Percentiles rank a stretch among this genome's conserved stretches.
Evolutionary conservation across 208 protist genomes (phyloP).

Genomic region (Leishmania guyanensis): DNA sequence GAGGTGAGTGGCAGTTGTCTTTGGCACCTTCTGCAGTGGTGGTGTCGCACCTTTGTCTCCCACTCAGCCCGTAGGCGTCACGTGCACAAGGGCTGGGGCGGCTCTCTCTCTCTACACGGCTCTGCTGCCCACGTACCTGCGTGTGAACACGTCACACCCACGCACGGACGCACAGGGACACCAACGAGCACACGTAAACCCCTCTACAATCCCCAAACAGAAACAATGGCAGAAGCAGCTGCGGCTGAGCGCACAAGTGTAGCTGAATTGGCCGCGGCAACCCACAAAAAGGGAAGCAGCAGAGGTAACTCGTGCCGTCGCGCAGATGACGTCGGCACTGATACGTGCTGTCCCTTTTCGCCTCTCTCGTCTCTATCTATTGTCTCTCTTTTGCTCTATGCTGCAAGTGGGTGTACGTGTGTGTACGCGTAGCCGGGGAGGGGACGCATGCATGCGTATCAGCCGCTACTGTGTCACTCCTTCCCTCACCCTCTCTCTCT

Average conservation of each 20-base stretch:
- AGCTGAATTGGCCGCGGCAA: neutral
- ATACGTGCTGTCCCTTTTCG: neutral
- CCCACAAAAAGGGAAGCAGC: too few species aligned
- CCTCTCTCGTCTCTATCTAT: neutral
- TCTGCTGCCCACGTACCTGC: neutral
- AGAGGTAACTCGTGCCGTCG: neutral
- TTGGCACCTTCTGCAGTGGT: neutral
- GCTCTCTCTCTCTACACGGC: neutral
- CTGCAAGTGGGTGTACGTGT: neutral
- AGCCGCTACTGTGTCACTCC: neutral
- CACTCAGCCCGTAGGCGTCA: neutral
- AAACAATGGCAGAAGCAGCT: neutral
- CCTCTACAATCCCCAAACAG: neutral
- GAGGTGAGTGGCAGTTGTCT: neutral
- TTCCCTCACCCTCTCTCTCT: too few species aligned
- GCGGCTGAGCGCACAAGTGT: neutral
- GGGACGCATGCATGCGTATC: neutral
- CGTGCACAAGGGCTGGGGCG: neutral
- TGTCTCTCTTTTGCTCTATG: neutral
- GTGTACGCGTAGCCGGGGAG: constrained; percentile 1
- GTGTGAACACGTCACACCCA: neutral
- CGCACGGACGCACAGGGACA: neutral
- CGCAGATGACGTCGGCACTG: neutral
- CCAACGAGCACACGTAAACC: neutral
- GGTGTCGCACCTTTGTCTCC: neutral